Evolutionary conservation across 352 stramenopile genomes (phyloP), one percentile per base, ranked within the genome.

Genomic region (Phytophthora ohioensis): DNA sequence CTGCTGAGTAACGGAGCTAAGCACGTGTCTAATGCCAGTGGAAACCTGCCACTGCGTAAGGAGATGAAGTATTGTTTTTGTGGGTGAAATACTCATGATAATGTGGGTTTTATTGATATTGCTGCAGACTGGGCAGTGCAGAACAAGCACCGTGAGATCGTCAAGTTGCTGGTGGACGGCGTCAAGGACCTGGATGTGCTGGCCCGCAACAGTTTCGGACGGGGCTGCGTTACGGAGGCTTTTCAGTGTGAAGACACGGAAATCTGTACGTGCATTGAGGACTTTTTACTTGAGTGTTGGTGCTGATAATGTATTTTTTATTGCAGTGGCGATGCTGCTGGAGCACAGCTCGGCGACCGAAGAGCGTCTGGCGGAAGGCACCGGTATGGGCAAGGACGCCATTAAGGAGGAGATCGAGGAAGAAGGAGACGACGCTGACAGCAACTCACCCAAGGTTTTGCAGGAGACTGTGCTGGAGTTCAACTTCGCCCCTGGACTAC

Each of bases 381-480:
- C 84, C 0, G 88, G 81, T 3, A 92, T 95, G 77, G 85, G 85
- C 57, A 87, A 89, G 17, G 80, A 86, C 15, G 77, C 67, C 9
- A 82, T 93, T 21, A 84, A 87, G 49, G 82, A 94, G 60, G 82
- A 92, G 57, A 59, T 89, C 6, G 86, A 86, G 62, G 80, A 92
- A 36, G 69, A 87, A n/a, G 79, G 79, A 48, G 82, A 88, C 27
- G 85, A 83, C 4, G 61, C 69, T 8, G 76, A 79, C 45, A 63
- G 64, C 27, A 79, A 69, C 42, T 76, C 73, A 3, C 86, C 88
- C 11, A 86, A 84, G 64, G 80, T 97, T 39, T 68, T 97, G 11
- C 90, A 97, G 60, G 88, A 97, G 71, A 95, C 84, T 0, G 81
- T 90, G 51, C 79, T 95, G 17, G 81, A 94, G 47, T 93, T 97